Evolutionary conservation across 2,329 filamentous ascomycete species (phyloP).

Genomic region (Xylaria sp.): DNA sequence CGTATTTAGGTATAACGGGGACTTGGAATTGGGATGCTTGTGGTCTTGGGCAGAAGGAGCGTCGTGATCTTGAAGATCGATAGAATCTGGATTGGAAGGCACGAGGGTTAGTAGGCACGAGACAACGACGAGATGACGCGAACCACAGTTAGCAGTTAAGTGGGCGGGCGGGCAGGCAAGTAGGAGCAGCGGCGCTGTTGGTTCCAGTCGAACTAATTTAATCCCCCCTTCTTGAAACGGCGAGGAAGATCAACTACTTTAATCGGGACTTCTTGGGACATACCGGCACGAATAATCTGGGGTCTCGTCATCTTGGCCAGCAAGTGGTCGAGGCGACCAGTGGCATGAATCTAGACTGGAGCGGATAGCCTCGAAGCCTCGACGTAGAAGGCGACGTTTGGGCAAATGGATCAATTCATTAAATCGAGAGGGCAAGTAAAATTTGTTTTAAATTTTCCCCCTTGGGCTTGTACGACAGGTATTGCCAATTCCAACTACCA

Average conservation of each 20-base stretch:
- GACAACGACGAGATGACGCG: conserved; percentile 6
- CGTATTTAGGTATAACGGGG: conserved; percentile 50
- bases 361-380: conserved; percentile 11
- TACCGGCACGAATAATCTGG: conserved; percentile 66
- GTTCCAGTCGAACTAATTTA: conserved; percentile 31
- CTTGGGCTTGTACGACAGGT: conserved; percentile 7
- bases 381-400: conserved; percentile 8
- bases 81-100: conserved; percentile 70
- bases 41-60: conserved; percentile 87
- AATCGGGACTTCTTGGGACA: conserved; percentile 37
- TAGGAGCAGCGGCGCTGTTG: not conserved
- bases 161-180: conserved; percentile 4
- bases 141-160: conserved; percentile 1
- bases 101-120: conserved; percentile 38
- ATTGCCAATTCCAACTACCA: conserved; percentile 6
- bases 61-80: conserved; percentile 88
- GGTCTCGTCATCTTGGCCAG: conserved; percentile 62
- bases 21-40: conserved; percentile 58
- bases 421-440: conserved; percentile 21
- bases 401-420: conserved; percentile 26
- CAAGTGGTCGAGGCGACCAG: conserved; percentile 31
- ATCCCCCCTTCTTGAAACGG: conserved; percentile 25
- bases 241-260: conserved; percentile 25
- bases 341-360: conserved; percentile 40
- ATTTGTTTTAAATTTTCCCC: conserved; percentile 15